Base-by-base conservation (phyloP, 176 grass and related monocot genomes). In the Carex cristatella region DNA sequence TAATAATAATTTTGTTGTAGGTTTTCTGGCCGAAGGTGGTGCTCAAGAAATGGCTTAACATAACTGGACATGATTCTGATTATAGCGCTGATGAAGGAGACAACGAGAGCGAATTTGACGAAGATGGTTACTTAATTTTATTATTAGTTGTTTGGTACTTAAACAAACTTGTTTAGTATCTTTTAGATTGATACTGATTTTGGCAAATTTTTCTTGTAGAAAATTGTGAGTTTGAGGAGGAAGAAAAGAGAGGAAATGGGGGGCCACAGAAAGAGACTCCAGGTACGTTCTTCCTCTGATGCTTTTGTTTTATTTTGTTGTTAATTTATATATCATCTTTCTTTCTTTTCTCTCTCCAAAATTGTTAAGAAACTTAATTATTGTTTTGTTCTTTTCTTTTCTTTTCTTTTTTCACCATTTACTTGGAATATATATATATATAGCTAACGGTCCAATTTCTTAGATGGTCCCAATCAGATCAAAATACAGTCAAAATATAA, bases 1-100 rank as follows among this genome's bases (percentile, higher is more conserved):
- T 23, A 53, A 54, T 74, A 28, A 9, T 35, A 70, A 23, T 23
- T 23, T 75, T 23, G 0, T 28, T 53, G 78, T 30, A 98, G 93
- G 86, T 84, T 46, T 95, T 92, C 78, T 92, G 95, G 93, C 95
- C 95, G 0, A 92, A 92, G 86, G 32, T 89, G 1, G 91, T 98
- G 71, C 91, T 98, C 4, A 98, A 89, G 95, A 98, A 98, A 78
- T 98, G 90, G 95, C 93, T 98, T 40, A 94, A 98, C 88, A 85
- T 93, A 67, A 31, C 81, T 77, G 87, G 84, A 72, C 91, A 88
- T 66, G 88, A 93, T 64, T 70, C 79, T 1, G 91, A 89, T 28
- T 98, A 94, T 83, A 89, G 59, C 73, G 91, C 95, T 35, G 92
- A 95, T 75, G 91, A 93, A 46, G 86, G 92, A 12, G 85, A 91